Evolutionary conservation across 1,284 basidiomycete genomes (phyloP), one percentile per base, ranked within the genome.

Genomic region (Ceratobasidium sp.): DNA sequence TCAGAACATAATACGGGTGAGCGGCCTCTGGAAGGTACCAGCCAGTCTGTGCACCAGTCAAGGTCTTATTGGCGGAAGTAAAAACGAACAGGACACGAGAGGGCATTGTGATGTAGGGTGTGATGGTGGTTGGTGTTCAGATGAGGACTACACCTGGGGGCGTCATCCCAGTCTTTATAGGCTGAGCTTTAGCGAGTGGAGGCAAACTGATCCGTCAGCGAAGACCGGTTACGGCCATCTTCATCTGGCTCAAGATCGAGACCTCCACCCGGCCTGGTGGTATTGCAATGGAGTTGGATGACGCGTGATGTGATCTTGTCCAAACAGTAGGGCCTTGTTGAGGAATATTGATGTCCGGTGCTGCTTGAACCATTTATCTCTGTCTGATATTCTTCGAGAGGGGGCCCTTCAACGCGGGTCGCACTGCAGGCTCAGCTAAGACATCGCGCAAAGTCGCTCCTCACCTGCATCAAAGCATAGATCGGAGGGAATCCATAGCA

Each of bases 1-100:
- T 61, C 67, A 95, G 86, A 76, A 88, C 83, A 81, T 92, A 92
- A 86, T 93, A 95, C 0, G 94, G 93, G 82, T 95, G 93, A 0
- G 93, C 93, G 13, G 91, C 92, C 37, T 79, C 78, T 4, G 78
- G 78, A 46, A 79, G 77, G 62, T 83, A 84, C 86, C 79, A 84
- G 87, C 83, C 91, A 1, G 90, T 92, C n/a, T 83, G 85, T 6
- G 80, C 82, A 64, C 89, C 90, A 15, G 84, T 87, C 68, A 93
- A 85, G 49, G 89, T 89, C 83, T 89, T 89, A 84, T 89, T 84
- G 79, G 86, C 88, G 70, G 92, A 94, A 34, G 92, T 94, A 82
- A 91, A 89, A 17, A 95, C 90, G 83, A 95, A 91, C 80, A 95
- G 90, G 73, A 95, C 82, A 59, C 69, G 57, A 29, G 61, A 74